Evolutionary conservation across 805 yeast species (phyloP).

Genomic region (Maudiozyma serrabonitensis): DNA sequence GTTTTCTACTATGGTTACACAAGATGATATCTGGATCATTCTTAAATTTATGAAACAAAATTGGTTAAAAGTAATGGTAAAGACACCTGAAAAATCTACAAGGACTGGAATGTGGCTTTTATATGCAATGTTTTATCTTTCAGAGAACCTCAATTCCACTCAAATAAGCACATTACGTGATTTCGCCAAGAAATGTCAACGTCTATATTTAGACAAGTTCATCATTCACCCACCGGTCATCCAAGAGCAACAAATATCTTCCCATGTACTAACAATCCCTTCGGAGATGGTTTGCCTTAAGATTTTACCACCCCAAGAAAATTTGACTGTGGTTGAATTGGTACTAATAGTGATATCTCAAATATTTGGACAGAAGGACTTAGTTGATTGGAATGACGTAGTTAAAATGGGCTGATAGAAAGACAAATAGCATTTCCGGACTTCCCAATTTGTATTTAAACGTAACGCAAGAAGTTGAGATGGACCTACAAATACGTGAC

Average conservation of each 20-base stretch:
- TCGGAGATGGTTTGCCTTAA: conserved; percentile 1
- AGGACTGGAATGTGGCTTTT: conserved; percentile 20
- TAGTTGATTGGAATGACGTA: conserved; percentile 9
- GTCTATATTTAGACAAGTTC: neutral
- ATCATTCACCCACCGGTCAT: neutral
- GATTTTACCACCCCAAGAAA: conserved; percentile 3
- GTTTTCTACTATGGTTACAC: conserved; percentile 9
- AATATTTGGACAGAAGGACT: conserved; percentile 22
- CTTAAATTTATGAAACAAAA: conserved; percentile 20
- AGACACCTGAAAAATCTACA: conserved; percentile 5
- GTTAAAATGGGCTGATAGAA: neutral
- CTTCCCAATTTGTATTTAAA: neutral
- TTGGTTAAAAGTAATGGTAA: conserved; percentile 19
- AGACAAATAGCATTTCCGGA: neutral
- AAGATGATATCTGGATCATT: conserved; percentile 17
- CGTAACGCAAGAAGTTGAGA: too few species aligned
- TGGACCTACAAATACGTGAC: too few species aligned
- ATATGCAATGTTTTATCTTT: conserved; percentile 21
- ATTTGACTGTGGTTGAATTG: conserved; percentile 11
- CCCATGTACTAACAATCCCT: neutral
- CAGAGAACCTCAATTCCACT: conserved; percentile 16
- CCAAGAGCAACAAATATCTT: neutral
- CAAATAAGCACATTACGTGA: conserved; percentile 22
- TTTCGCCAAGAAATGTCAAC: conserved; percentile 22
- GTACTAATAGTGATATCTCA: conserved; percentile 13